Evolutionary conservation across 2,329 filamentous ascomycete genomes (phyloP), one percentile per base, ranked within the genome.

Genomic region (Talaromyces rugulosus): DNA sequence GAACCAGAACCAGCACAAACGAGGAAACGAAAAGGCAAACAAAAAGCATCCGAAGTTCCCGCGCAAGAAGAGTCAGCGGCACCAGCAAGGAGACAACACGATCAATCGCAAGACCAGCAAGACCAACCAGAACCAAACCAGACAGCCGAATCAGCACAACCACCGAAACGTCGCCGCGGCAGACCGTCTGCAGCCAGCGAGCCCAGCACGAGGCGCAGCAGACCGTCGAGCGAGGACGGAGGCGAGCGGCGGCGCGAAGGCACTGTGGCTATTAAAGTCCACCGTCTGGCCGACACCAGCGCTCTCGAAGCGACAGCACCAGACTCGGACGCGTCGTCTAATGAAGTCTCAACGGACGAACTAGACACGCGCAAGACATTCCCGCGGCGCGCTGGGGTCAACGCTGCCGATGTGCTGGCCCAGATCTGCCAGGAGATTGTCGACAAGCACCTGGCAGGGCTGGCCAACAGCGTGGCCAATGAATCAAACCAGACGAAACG

Each of bases 401-500:
- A 83, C 59, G 76, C 78, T 1, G 81, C 81, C 44, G 82, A 85
- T 61, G 82, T 83, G 2, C 76, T 84, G 27, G 69, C 78, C 65
- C 75, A 84, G 71, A 71, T 81, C 58, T 80, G 82, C 59, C 77
- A 79, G 61, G 81, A 84, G 63, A 80, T 78, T 1, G 74, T 83
- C 18, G 77, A 81, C 56, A 75, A 79, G 63, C 79, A 77, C 3
- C 69, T 82, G 11, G 70, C 72, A 5, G 76, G 75, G 7, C 75
- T 83, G 44, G 71, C 75, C 16, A 74, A 76, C 42, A 74, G 71
- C 11, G 77, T 78, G 28, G 69, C 72, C 11, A 77, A 78, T 55
- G 75, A 79, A 23, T 66, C 69, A 5, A 78, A 77, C 54, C 66
- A 74, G 27, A 71, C 75, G 27, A 73, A 75, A 55, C 74, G 74